Conservation (phyloP, 169 alveolate genomes). For the Eimeria tenella region DNA sequence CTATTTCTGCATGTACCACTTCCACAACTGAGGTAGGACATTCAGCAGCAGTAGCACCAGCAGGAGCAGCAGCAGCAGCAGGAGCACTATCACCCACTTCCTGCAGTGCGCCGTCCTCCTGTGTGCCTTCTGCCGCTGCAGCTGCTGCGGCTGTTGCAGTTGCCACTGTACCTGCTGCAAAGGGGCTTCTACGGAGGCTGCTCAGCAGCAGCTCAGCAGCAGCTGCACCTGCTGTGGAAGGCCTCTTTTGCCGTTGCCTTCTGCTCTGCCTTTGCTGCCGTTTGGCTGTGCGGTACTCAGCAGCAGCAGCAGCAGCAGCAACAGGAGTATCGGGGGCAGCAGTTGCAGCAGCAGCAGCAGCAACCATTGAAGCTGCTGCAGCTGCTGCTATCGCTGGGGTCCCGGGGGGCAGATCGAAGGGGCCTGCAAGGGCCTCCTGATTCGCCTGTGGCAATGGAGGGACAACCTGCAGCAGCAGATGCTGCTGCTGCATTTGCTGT, state of each 20-base stretch:
- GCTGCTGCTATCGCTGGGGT: not conserved
- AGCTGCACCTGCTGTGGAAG: too few relatives aligned
- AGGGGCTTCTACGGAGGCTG: not conserved
- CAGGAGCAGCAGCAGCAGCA: conserved; percentile 6
- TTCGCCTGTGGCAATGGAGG: too few relatives aligned
- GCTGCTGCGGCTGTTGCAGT: not conserved
- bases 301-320: too few relatives aligned
- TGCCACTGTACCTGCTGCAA: not conserved
- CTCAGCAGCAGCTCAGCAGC: too few relatives aligned
- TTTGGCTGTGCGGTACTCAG: too few relatives aligned
- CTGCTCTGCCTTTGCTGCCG: too few relatives aligned
- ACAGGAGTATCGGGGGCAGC: too few relatives aligned
- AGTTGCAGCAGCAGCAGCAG: not conserved
- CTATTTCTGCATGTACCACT: not conserved
- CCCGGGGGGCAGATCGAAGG: too few relatives aligned
- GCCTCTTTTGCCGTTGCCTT: too few relatives aligned
- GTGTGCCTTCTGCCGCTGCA: not conserved
- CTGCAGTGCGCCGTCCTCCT: not conserved
- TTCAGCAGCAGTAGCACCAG: not conserved
- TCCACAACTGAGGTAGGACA: not conserved
- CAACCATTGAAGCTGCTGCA: not conserved
- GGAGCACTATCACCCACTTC: not conserved
- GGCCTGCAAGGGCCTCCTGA: too few relatives aligned
- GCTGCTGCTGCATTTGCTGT: not conserved
- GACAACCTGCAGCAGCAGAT: not conserved